Evolutionary conservation across 495 filamentous ascomycete species (phyloP).

Genomic region (Penicillium robsamsonii): DNA sequence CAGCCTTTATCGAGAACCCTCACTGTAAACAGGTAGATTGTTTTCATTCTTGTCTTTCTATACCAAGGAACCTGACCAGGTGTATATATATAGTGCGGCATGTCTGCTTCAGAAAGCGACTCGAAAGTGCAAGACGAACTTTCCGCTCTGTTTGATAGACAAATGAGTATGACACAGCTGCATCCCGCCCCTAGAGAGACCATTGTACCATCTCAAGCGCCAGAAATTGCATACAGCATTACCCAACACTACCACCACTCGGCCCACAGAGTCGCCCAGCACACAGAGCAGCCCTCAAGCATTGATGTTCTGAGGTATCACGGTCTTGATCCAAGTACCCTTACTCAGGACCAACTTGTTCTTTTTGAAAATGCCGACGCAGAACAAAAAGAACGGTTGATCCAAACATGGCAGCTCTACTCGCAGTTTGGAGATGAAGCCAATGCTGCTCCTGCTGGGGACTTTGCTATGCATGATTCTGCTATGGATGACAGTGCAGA

Average conservation of each 20-base stretch:
- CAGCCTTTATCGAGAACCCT: constrained; percentile 33
- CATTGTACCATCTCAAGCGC: constrained; percentile 23
- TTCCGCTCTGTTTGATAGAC: constrained; percentile 61
- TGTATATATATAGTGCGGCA: constrained; percentile 32
- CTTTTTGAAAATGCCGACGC: constrained; percentile 60
- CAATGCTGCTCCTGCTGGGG: constrained; percentile 32
- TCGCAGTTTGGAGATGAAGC: constrained; percentile 24
- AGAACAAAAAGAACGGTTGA: constrained; percentile 55
- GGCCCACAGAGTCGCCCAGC: constrained; percentile 44
- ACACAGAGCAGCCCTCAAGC: constrained; percentile 1
- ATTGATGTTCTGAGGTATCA: constrained; percentile 43
- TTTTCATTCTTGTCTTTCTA: not conserved
- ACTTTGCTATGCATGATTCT: constrained; percentile 51
- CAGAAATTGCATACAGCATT: constrained; percentile 60
- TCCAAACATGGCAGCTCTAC: constrained; percentile 67
- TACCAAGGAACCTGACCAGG: not conserved
- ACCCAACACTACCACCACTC: constrained; percentile 77
- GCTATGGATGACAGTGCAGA: constrained; percentile 30
- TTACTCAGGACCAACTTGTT: constrained; percentile 57
- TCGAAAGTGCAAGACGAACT: constrained; percentile 64
- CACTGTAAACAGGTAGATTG: constrained; percentile 40
- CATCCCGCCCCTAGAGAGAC: constrained; percentile 4
- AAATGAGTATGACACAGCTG: constrained; percentile 46
- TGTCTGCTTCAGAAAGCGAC: constrained; percentile 41
- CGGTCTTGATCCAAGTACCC: constrained; percentile 51